Conservation (phyloP, 1,284 basidiomycete genomes). For the Albatrellus sp. region DNA sequence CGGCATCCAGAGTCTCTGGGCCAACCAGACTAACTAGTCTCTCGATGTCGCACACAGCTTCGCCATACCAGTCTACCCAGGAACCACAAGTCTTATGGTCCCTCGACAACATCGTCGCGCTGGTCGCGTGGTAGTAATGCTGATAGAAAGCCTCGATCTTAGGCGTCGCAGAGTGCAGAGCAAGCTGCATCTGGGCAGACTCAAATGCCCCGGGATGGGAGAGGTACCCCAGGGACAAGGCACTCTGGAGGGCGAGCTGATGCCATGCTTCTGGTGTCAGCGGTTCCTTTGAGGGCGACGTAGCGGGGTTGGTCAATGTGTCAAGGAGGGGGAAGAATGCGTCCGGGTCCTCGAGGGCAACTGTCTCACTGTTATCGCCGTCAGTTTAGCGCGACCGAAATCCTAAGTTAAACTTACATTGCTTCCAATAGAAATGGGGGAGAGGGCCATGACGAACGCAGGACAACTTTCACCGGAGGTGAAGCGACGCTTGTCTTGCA, state of each 20-base stretch:
- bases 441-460: conserved; percentile 74
- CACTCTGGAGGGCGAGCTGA: conserved; percentile 38
- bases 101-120: background rate
- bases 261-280: conserved; percentile 41
- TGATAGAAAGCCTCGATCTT: conserved; percentile 66
- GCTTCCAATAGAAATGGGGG: conserved; percentile 71
- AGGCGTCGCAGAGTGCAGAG: conserved; percentile 56
- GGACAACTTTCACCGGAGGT: conserved; percentile 66
- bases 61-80: conserved; percentile 85
- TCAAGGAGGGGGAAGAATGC: conserved; percentile 63
- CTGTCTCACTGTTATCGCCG: conserved; percentile 39
- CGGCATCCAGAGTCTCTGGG: conserved; percentile 37
- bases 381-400: background rate
- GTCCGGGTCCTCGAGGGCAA: conserved; percentile 49
- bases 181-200: conserved; percentile 49
- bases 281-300: conserved; percentile 20
- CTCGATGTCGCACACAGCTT: conserved; percentile 62
- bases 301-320: conserved; percentile 42
- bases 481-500: conserved; percentile 17
- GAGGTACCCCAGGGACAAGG: conserved; percentile 33
- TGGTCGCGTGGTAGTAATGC: conserved; percentile 34
- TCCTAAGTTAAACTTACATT: conserved; percentile 41
- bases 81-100: conserved; percentile 43
- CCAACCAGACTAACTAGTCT: conserved; percentile 46
- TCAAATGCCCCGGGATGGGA: conserved; percentile 34